Evolutionary conservation across 768 basidiomycete genomes (phyloP), one percentile per base, ranked within the genome.

Genomic region (Boletus speciosus): DNA sequence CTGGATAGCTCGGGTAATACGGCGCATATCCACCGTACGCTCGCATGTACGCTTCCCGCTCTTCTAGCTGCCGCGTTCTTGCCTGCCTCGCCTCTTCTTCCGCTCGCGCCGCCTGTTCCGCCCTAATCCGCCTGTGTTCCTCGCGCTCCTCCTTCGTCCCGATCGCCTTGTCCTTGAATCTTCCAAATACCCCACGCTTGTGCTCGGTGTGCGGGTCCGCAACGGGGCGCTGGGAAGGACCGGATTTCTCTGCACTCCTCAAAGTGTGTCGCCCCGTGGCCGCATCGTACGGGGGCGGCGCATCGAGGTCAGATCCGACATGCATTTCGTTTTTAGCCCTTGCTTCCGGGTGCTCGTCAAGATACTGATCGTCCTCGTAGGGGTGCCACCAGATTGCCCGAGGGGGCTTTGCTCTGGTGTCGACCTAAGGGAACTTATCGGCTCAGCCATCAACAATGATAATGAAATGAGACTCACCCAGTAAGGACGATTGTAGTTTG

Each of bases 331-430:
- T 60, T 56, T 78, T 76, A 52, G 76, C 71, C 50, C 65, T 66
- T 8, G 72, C 57, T 5, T 81, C 77, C 8, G 84, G 81, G 56
- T 85, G 79, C 43, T 80, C 77, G 5, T 55, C 60, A n/a, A 86
- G 73, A 66, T 78, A 88, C 48, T 81, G 74, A 43, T 83, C 80
- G 64, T 88, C 86, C 52, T 88, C 84, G 54, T 81, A 81, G 1
- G 88, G 87, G 62, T 90, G 86, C 1, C 76, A 75, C 88, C 87
- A 90, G 61, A 82, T 88, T 0, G 81, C 76, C 0, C 87, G 79
- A 1, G 85, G 81, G 8, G 88, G 87, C 8, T 66, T 73, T 1
- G 81, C 79, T 53, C 70, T 74, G 0, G 85, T 88, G 56, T 90
- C 84, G 16, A 88, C 82, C 83, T 86, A 44, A 42, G 12, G 10